phyloP scores from a whole-genome alignment of 768 basidiomycete genomes.

The Pleurotus giganteus region DNA sequence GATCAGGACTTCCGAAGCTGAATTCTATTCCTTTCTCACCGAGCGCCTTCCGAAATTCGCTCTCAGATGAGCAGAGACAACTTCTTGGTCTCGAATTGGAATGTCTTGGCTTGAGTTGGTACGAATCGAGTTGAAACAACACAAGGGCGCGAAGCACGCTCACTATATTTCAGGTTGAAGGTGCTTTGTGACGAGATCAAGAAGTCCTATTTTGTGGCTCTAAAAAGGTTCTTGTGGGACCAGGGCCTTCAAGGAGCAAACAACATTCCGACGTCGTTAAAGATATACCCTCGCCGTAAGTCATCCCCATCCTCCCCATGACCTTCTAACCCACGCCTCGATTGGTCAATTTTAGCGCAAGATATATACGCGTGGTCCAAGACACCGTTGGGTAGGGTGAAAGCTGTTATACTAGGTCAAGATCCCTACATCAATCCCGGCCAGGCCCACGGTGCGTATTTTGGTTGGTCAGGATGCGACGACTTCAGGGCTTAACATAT shows the following conservation, averaged over 20 bases:
- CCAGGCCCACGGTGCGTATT: constrained; percentile 76
- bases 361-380: constrained; percentile 93
- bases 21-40: constrained; percentile 73
- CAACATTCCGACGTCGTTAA: constrained; percentile 42
- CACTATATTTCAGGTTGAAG: constrained; percentile 55
- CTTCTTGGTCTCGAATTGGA: constrained; percentile 69
- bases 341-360: constrained; percentile 40
- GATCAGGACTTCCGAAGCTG: constrained; percentile 31
- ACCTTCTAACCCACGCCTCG: constrained; percentile 5
- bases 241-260: constrained; percentile 57
- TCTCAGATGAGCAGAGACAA: constrained; percentile 55
- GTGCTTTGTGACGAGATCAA: constrained; percentile 70
- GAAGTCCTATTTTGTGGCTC: constrained; percentile 71
- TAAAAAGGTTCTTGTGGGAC: constrained; percentile 69
- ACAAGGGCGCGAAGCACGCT: neutral
- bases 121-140: constrained; percentile 19
- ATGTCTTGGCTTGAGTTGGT: constrained; percentile 76
- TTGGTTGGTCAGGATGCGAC: neutral
- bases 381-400: constrained; percentile 81
- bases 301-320: constrained; percentile 11
- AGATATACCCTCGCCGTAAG: constrained; percentile 81
- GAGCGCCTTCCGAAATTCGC: constrained; percentile 46
- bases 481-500: constrained; percentile 6
- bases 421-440: constrained; percentile 82
- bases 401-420: constrained; percentile 87